Evolutionary conservation across 2,329 filamentous ascomycete genomes (phyloP).

Genomic region (Aquanectria penicillioides): DNA sequence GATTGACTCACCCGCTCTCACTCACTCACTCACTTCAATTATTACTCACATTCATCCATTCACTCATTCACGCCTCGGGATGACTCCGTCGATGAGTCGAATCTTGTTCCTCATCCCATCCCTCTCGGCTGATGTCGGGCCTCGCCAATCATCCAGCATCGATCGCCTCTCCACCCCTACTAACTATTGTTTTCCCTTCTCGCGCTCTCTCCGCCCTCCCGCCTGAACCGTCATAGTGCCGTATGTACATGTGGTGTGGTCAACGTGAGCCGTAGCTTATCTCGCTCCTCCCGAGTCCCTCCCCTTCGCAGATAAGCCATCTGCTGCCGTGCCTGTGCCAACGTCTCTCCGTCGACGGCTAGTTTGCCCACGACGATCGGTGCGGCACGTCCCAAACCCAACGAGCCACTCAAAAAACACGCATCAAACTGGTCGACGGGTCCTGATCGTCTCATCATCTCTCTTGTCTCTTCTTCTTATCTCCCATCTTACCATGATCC

Average conservation of each 20-base stretch:
- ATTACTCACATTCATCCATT: background rate
- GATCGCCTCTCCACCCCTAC: too few species aligned
- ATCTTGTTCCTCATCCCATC: background rate
- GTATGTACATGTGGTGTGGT: background rate
- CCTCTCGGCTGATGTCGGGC: conserved; percentile 15
- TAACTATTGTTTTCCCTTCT: too few species aligned
- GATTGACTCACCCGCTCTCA: conserved; percentile 1
- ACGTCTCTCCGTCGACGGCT: background rate
- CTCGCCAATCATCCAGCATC: background rate
- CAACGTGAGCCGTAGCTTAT: conserved; percentile 5
- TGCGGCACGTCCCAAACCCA: conserved; percentile 2
- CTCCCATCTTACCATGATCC: background rate
- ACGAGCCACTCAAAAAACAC: conserved; percentile 9
- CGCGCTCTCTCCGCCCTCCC: too few species aligned
- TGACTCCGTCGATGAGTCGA: background rate
- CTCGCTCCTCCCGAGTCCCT: background rate
- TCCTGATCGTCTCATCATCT: conserved; percentile 6
- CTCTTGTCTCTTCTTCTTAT: conserved; percentile 2
- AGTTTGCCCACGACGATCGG: conserved; percentile 7
- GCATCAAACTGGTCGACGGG: background rate
- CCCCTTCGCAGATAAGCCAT: conserved; percentile 13
- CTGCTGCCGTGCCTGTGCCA: background rate
- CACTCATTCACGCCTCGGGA: background rate
- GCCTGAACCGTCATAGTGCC: too few species aligned
- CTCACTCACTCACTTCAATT: conserved; percentile 1